Evolutionary conservation across 163 green algal species (phyloP), one percentile per base, ranked within the genome.

Genomic region (Chloromonas sp.): DNA sequence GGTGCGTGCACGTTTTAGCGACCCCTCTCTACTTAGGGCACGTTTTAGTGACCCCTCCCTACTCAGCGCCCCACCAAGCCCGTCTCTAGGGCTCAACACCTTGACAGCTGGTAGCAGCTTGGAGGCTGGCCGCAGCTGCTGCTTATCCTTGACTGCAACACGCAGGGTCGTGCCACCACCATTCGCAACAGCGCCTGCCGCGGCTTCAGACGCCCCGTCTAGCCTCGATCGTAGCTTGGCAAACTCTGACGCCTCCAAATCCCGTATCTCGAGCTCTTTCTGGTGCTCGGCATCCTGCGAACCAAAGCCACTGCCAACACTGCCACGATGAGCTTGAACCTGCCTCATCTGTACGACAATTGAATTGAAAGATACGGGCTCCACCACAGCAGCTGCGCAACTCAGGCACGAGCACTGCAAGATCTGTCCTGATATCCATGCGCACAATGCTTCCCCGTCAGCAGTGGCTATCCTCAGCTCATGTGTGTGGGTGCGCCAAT

Each of bases 251-350:
- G 70, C 58, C 58, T 84, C 82, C 70, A 80, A 5, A 11, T 84
- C 81, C 61, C 61, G 81, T 5, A 84, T 57, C 62, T 84, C 81
- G 1, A 66, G 11, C 70, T 84, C 81, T 70, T 89, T 82, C 62
- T 86, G 79, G 14, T 78, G 70, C 79, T 87, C 71, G 3, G 78
- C 66, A 1, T 87, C 84, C 36, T 36, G 36, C 36, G 36, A 36
- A 36, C 36, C 36, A 36, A 36, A 36, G 36, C 36, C 36, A 36
- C 36, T 36, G 36, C 36, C 36, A 36, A 36, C 36, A 36, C 36
- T 36, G 36, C 36, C 36, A 36, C 36, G 36, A 36, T 36, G 36
- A 36, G 36, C 36, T 36, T 36, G 36, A 36, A 36, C 36, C 36
- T 36, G 36, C 36, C 36, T 36, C 36, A 36, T 36, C 36, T 36